A percentile compares a stretch with the other conserved stretches of the same genome.
These are phyloP conservation scores for Colletotrichum karsti DNA, from an alignment of 2,329 filamentous ascomycete species.

Conservation along the genomic window DNA sequence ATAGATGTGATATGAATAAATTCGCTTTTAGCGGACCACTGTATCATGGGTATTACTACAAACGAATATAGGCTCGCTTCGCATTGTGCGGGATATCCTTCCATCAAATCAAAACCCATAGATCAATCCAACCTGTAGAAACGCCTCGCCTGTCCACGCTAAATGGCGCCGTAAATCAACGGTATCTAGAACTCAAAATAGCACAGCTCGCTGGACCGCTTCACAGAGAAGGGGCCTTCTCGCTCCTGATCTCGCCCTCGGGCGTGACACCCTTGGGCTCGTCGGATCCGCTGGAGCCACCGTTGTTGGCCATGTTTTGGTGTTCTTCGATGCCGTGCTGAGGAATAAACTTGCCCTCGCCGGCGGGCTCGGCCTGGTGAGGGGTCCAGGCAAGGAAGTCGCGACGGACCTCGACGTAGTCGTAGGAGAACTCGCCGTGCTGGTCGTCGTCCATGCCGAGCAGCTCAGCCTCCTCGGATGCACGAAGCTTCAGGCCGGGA, in stretches of 20 bases:
- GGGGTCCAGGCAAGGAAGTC: constrained; percentile 92
- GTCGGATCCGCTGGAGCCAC: constrained; percentile 25
- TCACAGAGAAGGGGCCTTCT: constrained; percentile 24
- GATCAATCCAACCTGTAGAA: constrained; percentile 23
- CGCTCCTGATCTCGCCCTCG: constrained; percentile 20
- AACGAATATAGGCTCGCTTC: constrained; percentile 21
- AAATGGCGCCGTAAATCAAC: constrained; percentile 1
- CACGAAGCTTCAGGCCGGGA: constrained; percentile 81
- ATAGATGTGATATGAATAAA: background rate
- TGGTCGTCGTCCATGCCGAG: constrained; percentile 92
- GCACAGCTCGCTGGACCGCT: background rate
- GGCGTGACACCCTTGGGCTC: constrained; percentile 23
- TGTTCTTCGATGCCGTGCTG: constrained; percentile 80
- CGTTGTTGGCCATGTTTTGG: constrained; percentile 45
- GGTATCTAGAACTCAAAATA: constrained; percentile 8
- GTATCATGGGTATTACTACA: constrained; percentile 26
- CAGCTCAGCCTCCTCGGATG: constrained; percentile 83
- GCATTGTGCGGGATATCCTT: constrained; percentile 27
- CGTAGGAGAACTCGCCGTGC: constrained; percentile 89
- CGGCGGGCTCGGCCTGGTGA: constrained; percentile 70
- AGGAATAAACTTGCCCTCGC: constrained; percentile 66
- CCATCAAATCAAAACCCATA: constrained; percentile 8
- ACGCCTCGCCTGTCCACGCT: constrained; percentile 23
- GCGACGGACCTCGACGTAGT: constrained; percentile 88
- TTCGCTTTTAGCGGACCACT: constrained; percentile 18